A percentile compares a stretch with the other conserved stretches of the same genome.
These are phyloP conservation scores for Suillus subalutaceus DNA, from an alignment of 768 basidiomycete species.

Conservation along the genomic window DNA sequence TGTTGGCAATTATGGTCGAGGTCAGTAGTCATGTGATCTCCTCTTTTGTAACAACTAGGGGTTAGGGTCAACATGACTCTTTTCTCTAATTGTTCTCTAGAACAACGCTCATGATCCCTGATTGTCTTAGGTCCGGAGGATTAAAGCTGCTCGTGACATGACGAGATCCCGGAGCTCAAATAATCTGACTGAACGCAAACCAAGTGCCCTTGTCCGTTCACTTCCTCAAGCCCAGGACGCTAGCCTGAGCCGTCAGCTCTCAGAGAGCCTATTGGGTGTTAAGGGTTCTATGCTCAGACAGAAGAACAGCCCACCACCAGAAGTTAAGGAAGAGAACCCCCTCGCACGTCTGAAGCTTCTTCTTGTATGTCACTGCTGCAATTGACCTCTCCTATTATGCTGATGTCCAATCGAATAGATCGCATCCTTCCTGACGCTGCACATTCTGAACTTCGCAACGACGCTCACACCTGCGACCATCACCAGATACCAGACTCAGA, in stretches of 20 bases:
- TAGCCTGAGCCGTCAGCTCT: constrained; percentile 28
- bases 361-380: constrained; percentile 51
- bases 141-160: constrained; percentile 62
- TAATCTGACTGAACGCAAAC: constrained; percentile 34
- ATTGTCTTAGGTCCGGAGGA: constrained; percentile 62
- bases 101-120: constrained; percentile 14
- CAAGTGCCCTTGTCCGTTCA: constrained; percentile 32
- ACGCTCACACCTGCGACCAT: constrained; percentile 76
- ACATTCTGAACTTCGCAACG: constrained; percentile 90
- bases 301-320: constrained; percentile 43
- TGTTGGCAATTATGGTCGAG: constrained; percentile 96
- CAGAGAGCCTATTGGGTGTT: constrained; percentile 42
- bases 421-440: constrained; percentile 86
- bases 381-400: constrained; percentile 10
- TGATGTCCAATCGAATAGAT: constrained; percentile 49
- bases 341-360: constrained; percentile 88
- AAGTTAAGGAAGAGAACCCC: constrained; percentile 70
- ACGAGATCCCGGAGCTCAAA: constrained; percentile 38
- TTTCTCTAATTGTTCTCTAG: constrained; percentile 7
- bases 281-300: constrained; percentile 52
- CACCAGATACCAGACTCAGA: constrained; percentile 42
- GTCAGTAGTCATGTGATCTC: constrained; percentile 43
- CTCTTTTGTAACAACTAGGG: not conserved
- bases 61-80: constrained; percentile 17
- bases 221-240: constrained; percentile 21